Percentiles rank a stretch among this genome's conserved stretches.
Evolutionary conservation across 1,284 basidiomycete genomes (phyloP).

Genomic region (Melampsora americana): DNA sequence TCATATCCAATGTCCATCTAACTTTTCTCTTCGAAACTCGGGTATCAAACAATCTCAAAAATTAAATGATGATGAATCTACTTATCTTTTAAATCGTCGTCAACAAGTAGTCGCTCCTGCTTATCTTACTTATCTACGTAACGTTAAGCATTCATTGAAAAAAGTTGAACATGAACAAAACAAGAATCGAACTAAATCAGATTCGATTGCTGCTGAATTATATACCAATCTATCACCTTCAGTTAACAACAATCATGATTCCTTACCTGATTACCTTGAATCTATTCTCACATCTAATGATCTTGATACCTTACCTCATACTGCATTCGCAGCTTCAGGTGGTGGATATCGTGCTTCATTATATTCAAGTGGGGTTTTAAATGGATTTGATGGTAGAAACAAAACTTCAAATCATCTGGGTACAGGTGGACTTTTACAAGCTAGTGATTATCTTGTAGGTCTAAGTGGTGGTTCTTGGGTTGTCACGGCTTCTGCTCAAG

Average conservation of each 20-base stretch:
- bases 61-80: slow-evolving; percentile 5
- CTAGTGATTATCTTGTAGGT: slow-evolving; percentile 48
- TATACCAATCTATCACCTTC: too few species aligned
- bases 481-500: slow-evolving; percentile 8
- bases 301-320: slow-evolving; percentile 12
- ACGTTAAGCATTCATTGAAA: slow-evolving; percentile 13
- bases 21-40: too few species aligned
- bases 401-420: slow-evolving; percentile 60
- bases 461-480: slow-evolving; percentile 39
- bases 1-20: too few species aligned
- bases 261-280: slow-evolving; percentile 17
- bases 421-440: slow-evolving; percentile 67
- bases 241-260: not conserved
- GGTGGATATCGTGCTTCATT: slow-evolving; percentile 62
- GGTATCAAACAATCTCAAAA: not conserved
- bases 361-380: slow-evolving; percentile 63
- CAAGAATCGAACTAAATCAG: not conserved
- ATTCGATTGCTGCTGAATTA: too few species aligned
- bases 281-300: not conserved
- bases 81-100: slow-evolving; percentile 16
- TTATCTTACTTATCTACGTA: slow-evolving; percentile 15
- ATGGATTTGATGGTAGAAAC: slow-evolving; percentile 64
- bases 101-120: slow-evolving; percentile 16
- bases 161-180: not conserved
- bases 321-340: slow-evolving; percentile 29